Evolutionary conservation across 2,329 filamentous ascomycete species (phyloP).

Genomic region (Microdochium bolleyi): DNA sequence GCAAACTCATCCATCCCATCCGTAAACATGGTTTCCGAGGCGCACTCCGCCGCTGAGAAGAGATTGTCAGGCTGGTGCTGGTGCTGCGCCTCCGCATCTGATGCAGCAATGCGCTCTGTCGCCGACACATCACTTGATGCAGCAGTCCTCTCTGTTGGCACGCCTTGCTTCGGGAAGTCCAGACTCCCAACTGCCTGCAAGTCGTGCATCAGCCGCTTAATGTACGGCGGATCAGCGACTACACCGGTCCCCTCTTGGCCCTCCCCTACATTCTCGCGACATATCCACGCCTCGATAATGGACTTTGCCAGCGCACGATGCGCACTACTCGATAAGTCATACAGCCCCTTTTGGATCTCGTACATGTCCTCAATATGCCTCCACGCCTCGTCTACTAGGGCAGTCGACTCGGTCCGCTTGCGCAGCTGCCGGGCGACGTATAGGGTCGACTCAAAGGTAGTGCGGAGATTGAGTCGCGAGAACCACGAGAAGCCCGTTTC

Average conservation of each 20-base stretch:
- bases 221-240: background rate
- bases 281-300: background rate
- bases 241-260: background rate
- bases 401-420: conserved; percentile 33
- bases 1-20: no score
- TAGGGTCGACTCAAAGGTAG: conserved; percentile 47
- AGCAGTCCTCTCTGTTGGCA: no score
- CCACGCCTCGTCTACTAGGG: conserved; percentile 47
- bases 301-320: conserved; percentile 2
- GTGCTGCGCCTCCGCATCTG: no score
- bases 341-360: background rate
- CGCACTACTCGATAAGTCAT: conserved; percentile 15
- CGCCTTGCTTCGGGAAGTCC: no score
- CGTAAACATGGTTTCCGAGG: no score
- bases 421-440: conserved; percentile 47
- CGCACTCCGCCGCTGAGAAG: no score
- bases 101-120: no score
- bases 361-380: conserved; percentile 13
- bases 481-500: background rate
- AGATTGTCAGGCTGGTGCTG: no score
- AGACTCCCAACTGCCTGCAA: background rate
- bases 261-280: background rate
- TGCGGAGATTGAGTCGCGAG: conserved; percentile 27
- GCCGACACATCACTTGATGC: no score
- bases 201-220: background rate